These are phyloP conservation scores for Tylopilus orsonianus DNA, from an alignment of 1,284 basidiomycete species.

Conservation along the genomic window DNA sequence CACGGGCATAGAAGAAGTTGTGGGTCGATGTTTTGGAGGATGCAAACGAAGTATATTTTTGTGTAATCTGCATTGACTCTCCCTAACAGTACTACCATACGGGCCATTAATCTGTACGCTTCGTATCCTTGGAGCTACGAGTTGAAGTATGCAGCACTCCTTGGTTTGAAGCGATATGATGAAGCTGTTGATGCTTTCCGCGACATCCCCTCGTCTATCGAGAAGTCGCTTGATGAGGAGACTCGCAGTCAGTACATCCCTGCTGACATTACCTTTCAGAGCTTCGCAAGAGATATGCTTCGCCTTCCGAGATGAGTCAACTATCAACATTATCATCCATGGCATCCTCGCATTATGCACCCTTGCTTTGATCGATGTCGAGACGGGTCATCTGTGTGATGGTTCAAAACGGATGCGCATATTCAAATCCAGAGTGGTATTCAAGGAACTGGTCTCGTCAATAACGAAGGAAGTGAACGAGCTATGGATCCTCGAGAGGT, in stretches of 20 bases:
- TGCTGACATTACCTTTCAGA: not conserved
- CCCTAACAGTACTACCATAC: not conserved
- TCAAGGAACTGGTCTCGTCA: too few species aligned
- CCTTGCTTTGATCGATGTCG: too few species aligned
- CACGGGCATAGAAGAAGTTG: not conserved
- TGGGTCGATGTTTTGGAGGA: not conserved
- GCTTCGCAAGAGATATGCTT: not conserved
- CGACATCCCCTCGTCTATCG: not conserved
- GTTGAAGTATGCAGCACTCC: not conserved
- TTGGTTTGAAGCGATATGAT: not conserved
- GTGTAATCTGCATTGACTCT: not conserved
- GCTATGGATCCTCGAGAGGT: too few species aligned
- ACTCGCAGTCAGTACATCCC: not conserved
- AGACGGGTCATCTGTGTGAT: too few species aligned
- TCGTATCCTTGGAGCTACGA: not conserved
- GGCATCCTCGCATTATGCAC: not conserved
- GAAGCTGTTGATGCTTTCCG: slow-evolving; percentile 4
- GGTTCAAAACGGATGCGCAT: too few species aligned
- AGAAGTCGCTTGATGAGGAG: not conserved
- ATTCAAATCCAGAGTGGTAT: too few species aligned
- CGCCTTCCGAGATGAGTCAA: not conserved
- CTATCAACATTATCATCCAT: not conserved
- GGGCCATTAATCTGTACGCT: not conserved
- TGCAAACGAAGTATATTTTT: not conserved
- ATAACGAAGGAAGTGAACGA: too few species aligned